Base-by-base conservation (phyloP, 345 rosid species). In the Pugionium dolabratum region DNA sequence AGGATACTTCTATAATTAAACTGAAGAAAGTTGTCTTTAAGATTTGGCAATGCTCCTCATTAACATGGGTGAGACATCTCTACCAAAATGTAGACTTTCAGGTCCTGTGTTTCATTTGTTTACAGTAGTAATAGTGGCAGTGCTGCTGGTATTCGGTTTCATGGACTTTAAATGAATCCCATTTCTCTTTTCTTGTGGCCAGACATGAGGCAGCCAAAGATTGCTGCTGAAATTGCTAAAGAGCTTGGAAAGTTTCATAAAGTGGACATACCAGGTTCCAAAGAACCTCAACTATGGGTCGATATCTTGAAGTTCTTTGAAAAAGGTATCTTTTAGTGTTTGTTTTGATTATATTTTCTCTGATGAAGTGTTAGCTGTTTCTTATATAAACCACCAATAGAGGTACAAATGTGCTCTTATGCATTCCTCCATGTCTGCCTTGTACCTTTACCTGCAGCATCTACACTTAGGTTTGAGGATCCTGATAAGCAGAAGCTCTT, bases 241-340 rank as follows among this genome's bases (percentile, higher is more conserved):
- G 79, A 94, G 67, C 89, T 94, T 70, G 81, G 51, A 25, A 85
- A 62, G 74, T 94, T 90, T 80, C 97, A 94, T 78, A 69, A 75
- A 70, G 95, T 88, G 66, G 85, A 86, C 62, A 81, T 94, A 67
- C 92, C 99, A 7, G 95, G 97, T 41, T 83, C 88, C 72, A 84
- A 84, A 77, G 99, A 88, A 70, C 95, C 99, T 73, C 96, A 94
- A 72, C 80, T 90, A 11, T 94, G 97, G 97, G 76, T 77, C 74
- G 99, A 90, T 44, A 77, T 94, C 58, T 80, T 83, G 72, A 90
- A 83, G 84, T 90, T 94, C 73, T 88, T 75, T 68, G 95, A 83
- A 70, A 94, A 79, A 76, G 97, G 99, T 90, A 48, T 47, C 10
- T 4, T 33, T 9, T 5, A 3, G 2, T 46, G 32, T 32, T 54